Evolutionary conservation across 2,329 filamentous ascomycete genomes (phyloP).

Genomic region (Alternaria brassicicola): DNA sequence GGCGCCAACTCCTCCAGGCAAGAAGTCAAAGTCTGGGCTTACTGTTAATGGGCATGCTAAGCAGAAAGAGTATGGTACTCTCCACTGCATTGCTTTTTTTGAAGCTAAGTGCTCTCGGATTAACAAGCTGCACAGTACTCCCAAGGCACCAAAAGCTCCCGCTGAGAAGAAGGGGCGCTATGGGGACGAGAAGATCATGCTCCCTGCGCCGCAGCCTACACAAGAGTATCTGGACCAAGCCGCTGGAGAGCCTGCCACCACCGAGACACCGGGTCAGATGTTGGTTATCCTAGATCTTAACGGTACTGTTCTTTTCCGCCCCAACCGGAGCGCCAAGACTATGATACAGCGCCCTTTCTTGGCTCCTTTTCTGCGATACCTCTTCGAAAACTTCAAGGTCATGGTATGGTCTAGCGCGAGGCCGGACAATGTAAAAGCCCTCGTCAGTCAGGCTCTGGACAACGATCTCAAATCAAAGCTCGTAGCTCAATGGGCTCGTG

Average conservation of each 20-base stretch:
- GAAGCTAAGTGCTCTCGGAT: slow-evolving; percentile 14
- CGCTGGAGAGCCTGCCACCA: slow-evolving; percentile 33
- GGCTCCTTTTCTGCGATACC: slow-evolving; percentile 71
- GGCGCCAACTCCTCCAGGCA: slow-evolving; percentile 23
- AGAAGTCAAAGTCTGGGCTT: slow-evolving; percentile 20
- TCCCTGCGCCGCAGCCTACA: slow-evolving; percentile 65
- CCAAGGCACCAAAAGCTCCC: slow-evolving; percentile 5
- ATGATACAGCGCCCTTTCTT: slow-evolving; percentile 74
- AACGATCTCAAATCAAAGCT: slow-evolving; percentile 60
- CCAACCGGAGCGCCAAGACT: slow-evolving; percentile 52
- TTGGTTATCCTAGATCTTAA: slow-evolving; percentile 92
- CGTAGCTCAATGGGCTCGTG: slow-evolving; percentile 77
- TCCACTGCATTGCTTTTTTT: slow-evolving; percentile 10
- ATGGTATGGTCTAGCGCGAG: slow-evolving; percentile 91
- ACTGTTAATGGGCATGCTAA: slow-evolving; percentile 16
- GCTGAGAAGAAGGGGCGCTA: slow-evolving; percentile 23
- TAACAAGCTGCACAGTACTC: slow-evolving; percentile 31
- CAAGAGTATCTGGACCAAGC: slow-evolving; percentile 66
- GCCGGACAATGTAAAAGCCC: slow-evolving; percentile 71
- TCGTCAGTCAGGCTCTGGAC: slow-evolving; percentile 70
- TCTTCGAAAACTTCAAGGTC: slow-evolving; percentile 75
- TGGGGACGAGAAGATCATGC: slow-evolving; percentile 36
- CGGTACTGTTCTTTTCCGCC: slow-evolving; percentile 82
- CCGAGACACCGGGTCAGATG: slow-evolving; percentile 63
- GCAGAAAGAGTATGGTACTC: slow-evolving; percentile 29